Evolutionary conservation across 75 land plant species (phyloP), one percentile per base, ranked within the genome.

Genomic region (Pinus albicaulis): DNA sequence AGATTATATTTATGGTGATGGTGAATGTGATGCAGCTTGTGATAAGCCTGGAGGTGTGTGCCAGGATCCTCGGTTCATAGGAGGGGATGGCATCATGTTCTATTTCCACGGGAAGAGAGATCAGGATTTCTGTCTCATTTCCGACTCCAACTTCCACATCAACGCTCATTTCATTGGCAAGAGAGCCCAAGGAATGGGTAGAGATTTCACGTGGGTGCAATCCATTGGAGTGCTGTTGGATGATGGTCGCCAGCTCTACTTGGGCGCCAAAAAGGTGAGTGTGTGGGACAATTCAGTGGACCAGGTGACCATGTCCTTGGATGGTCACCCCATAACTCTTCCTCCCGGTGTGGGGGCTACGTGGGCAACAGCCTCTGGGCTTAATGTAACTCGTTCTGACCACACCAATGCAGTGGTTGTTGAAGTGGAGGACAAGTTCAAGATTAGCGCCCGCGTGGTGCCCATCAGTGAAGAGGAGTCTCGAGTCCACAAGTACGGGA

Each of bases 151-250:
- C 0, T 34, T 81, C 36, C 83, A 81, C 80, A 81, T 81, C 53
- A 81, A 81, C 38, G 83, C 59, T 16, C 83, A 81, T 36, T 81
- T 81, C 80, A 81, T 81, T 8, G 83, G 83, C 66, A 77, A 81
- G 80, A 80, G 77, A 23, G 48, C 72, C 16, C n/a, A 36, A 16
- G 79, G 82, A 4, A 48, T 57, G 65, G 53, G 12, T 7, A 59
- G 82, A 16, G 82, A 80, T 52, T 80, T 80, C 79, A 80, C 82
- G 4, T 80, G 82, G 82, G 82, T 80, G 14, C 82, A 80, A 55
- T 28, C 82, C 55, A 57, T 76, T 7, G 82, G 72, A 55, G 28
- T 80, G 23, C 56, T 80, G 7, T 48, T 17, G 41, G 75, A 53
- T 65, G 82, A 71, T 3, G 23, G 22, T 22, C 62, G 71, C 57